Evolutionary conservation across 1,284 basidiomycete genomes (phyloP), one percentile per base, ranked within the genome.

Genomic region (Ceratobasidium theobromae): DNA sequence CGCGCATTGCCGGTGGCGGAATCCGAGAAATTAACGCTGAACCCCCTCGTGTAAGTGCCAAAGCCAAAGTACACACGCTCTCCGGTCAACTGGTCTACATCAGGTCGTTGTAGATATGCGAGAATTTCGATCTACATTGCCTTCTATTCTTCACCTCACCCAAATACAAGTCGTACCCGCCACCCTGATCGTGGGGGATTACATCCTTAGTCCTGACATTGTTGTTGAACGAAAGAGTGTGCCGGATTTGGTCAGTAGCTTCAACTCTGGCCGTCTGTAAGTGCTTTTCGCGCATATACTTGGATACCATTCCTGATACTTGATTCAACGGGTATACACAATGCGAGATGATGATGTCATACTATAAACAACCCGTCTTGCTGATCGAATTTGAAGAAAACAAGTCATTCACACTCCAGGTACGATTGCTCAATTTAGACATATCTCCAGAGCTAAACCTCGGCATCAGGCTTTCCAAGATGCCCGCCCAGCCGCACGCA

Each of bases 311-410:
- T 14, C n/a, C 0, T 38, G 8, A 25, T 4, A 40, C 18, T 12
- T 14, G 21, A 12, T 27, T 23, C 46, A 28, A 25, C 14, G 1
- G 94, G 67, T 98, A 97, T 75, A 93, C 94, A 0, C 96, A 99
- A 74, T 98, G 96, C 78, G 96, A 99, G 77, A 76, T 93, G 18
- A 98, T 99, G 96, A 94, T 90, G 0, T 88, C 90, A 4, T 90
- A 98, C 75, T 99, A 98, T 78, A 95, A 95, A 77, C 88, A 91
- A 46, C 95, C 95, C 0, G 85, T 99, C 62, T 79, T 99, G 14
- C 81, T 99, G n/a, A 98, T 99, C 72, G 96, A 99, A 74, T 99
- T 99, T 71, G 96, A 98, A 73, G 93, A 98, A 76, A 91, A 97
- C 76, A 97, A 96, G 73, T 87, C 93, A 0, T 99, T 98, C 76